Conservation (phyloP, 2,329 filamentous ascomycete species). For the Sporothrix pallida region DNA sequence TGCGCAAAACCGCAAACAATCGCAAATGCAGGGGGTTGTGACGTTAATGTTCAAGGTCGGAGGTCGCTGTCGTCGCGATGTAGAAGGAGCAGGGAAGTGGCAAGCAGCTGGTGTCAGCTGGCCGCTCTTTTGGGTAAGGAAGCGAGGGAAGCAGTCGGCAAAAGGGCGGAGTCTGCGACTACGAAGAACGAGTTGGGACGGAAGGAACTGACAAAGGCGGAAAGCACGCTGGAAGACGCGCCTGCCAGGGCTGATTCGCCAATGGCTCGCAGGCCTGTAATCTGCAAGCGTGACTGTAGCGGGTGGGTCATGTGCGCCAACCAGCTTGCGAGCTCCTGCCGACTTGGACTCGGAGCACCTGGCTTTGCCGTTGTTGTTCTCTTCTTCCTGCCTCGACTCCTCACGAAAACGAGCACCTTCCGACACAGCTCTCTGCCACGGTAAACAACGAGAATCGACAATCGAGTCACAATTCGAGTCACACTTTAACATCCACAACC, state of each 20-base stretch:
- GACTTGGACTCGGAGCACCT: not conserved
- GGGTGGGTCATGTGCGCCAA: conserved; percentile 10
- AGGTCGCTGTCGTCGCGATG: not conserved
- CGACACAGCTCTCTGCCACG: not conserved
- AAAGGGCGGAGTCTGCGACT: conserved; percentile 9
- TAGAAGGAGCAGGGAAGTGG: conserved; percentile 23
- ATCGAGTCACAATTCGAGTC: not conserved
- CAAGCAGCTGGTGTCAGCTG: conserved; percentile 39
- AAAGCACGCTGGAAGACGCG: conserved; percentile 21
- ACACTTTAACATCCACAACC: not conserved
- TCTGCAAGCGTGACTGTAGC: too few relatives aligned
- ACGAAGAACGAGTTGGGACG: not conserved
- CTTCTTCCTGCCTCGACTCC: not conserved
- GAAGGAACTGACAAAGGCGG: not conserved
- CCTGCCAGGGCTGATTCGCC: conserved; percentile 31
- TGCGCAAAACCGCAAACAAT: not conserved
- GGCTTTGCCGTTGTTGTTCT: not conserved
- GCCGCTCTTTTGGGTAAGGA: conserved; percentile 7
- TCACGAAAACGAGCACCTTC: not conserved
- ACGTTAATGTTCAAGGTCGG: conserved; percentile 4
- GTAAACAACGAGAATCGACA: not conserved
- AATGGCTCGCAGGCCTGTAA: not conserved
- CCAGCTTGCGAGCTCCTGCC: not conserved
- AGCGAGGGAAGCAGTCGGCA: conserved; percentile 11
- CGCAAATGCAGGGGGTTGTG: not conserved